Evolutionary conservation across 2,329 filamentous ascomycete genomes (phyloP), one percentile per base, ranked within the genome.

Genomic region (Fusarium veterinarium): DNA sequence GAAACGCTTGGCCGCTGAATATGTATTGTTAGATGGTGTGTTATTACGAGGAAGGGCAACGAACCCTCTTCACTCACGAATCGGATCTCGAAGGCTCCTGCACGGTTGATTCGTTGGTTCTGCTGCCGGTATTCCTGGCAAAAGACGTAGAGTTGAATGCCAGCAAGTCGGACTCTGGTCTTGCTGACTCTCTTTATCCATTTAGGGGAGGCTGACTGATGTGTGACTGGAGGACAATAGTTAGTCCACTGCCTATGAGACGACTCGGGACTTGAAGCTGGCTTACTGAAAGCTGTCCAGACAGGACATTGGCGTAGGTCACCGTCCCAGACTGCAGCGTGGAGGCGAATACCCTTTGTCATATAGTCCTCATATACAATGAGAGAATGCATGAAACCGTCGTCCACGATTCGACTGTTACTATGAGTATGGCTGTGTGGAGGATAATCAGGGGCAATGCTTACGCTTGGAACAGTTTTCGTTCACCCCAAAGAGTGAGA

Each of bases 201-300:
- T 7, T 81, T 82, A 2, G 81, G 76, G 6, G 86, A 86, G 38
- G 80, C 78, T 16, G 83, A 84, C 67, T 89, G 85, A 55, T 87
- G 82, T 3, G 88, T 89, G 30, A 91, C 88, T 90, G 56, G 56
- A 7, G 19, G 40, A 37, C 14, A 35, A 31, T 41, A 40, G 42
- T 73, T 64, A 60, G 44, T 59, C 44, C 38, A 59, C 28, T 41
- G 2, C 31, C 35, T 7, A 53, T 28, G 14, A n/a, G 23, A 41
- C 10, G 41, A 53, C 23, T 28, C 30, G 5, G 28, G 19, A 33
- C 4, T 23, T 25, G 31, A 37, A 16, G 17, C 23, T 17, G n/a
- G 71, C 85, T 31, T 81, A 90, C 89, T 81, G 74, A 91, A 91
- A 5, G 89, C 89, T 5, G 89, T 91, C 90, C 90, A 91, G 13